These are phyloP conservation scores for Cercospora zeae-maydis DNA, from an alignment of 2,329 filamentous ascomycete genomes.

Conservation along the genomic window DNA sequence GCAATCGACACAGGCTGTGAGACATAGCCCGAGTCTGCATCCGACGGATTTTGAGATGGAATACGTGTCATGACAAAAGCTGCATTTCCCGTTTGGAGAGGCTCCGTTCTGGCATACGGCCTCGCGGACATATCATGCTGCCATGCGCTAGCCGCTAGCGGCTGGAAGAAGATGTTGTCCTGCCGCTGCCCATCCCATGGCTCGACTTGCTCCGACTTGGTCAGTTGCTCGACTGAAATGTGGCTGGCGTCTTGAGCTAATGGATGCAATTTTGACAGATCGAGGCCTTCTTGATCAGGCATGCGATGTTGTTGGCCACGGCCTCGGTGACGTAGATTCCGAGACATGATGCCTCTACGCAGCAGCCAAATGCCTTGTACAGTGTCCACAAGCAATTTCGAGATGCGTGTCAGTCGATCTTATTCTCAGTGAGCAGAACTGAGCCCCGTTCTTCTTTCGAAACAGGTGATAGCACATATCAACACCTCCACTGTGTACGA, in stretches of 20 bases:
- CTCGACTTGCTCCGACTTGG: conserved; percentile 12
- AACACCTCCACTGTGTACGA: conserved; percentile 3
- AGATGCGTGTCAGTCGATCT: background rate
- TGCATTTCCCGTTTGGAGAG: background rate
- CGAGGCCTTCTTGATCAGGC: conserved; percentile 5
- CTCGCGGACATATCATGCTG: background rate
- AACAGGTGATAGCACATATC: background rate
- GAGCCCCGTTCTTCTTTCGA: background rate
- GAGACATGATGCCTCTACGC: background rate
- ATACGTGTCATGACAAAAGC: background rate
- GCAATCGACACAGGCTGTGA: conserved; percentile 9
- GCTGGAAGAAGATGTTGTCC: background rate
- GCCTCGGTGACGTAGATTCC: background rate
- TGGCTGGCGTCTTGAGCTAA: conserved; percentile 4
- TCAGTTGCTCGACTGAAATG: conserved; percentile 14
- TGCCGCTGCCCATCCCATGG: conserved; percentile 12
- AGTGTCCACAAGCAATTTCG: background rate
- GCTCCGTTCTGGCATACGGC: background rate
- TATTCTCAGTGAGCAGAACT: background rate
- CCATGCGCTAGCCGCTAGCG: background rate
- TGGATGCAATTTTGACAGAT: conserved; percentile 3
- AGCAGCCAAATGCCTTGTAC: background rate
- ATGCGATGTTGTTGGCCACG: background rate
- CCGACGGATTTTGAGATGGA: conserved; percentile 1
- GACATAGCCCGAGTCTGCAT: conserved; percentile 21